phyloP scores from a whole-genome alignment of 331 rosid species.

The Prunus yedoensis region DNA sequence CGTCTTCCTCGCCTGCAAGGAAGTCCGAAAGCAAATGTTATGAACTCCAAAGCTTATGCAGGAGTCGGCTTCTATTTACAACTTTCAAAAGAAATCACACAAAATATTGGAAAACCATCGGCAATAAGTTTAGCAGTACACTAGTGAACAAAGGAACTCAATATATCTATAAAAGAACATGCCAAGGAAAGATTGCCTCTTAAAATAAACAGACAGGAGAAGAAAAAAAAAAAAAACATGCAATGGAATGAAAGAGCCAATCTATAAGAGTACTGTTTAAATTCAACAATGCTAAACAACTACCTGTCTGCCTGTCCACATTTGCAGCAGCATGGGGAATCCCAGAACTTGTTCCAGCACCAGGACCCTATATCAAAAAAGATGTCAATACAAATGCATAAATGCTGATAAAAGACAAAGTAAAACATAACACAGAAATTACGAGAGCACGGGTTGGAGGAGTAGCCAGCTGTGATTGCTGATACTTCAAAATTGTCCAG shows the following conservation, averaged over 20 bases:
- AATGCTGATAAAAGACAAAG: conserved; percentile 16
- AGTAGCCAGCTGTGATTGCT: conserved; percentile 90
- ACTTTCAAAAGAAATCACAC: conserved; percentile 5
- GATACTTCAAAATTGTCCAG: conserved; percentile 99
- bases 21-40: conserved; percentile 14
- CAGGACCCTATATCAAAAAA: conserved; percentile 54
- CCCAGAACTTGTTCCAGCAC: conserved; percentile 90
- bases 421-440: conserved; percentile 7
- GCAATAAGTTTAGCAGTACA: background rate
- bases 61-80: conserved; percentile 6
- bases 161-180: background rate
- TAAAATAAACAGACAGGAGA: background rate
- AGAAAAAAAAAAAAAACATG: background rate
- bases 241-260: conserved; percentile 7
- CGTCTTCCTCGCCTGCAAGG: conserved; percentile 68
- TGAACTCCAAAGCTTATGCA: conserved; percentile 5
- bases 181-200: background rate
- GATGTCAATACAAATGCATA: conserved; percentile 14
- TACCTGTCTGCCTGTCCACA: conserved; percentile 83
- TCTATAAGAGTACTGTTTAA: background rate
- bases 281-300: conserved; percentile 10
- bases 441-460: conserved; percentile 84
- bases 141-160: background rate
- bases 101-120: background rate
- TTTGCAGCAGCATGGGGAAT: conserved; percentile 62